A percentile compares a stretch with the other conserved stretches of the same genome.
Evolutionary conservation across 2,329 filamentous ascomycete genomes (phyloP).

Genomic region (Aspergillus fructus): DNA sequence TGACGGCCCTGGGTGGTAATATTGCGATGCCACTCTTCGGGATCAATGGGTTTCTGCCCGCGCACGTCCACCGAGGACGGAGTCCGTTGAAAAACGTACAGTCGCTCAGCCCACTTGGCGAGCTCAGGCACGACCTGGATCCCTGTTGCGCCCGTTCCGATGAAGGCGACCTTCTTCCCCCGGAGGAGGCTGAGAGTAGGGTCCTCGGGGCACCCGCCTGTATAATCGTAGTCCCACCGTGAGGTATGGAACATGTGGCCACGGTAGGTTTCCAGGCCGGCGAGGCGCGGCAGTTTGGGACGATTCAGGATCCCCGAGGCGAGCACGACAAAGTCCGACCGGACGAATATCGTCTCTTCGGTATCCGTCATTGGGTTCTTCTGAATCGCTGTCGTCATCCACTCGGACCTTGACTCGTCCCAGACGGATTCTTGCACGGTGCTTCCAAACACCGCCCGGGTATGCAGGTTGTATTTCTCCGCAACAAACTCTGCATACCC

Average conservation of each 20-base stretch:
- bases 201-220: conserved; percentile 1
- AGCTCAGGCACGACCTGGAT: conserved; percentile 44
- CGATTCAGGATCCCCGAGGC: not conserved
- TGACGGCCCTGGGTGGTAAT: conserved; percentile 20
- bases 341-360: too few relatives aligned
- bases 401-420: too few relatives aligned
- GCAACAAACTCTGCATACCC: too few relatives aligned
- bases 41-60: conserved; percentile 23
- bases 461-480: too few relatives aligned
- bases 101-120: conserved; percentile 29
- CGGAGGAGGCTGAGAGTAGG: not conserved
- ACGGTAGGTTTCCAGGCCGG: not conserved
- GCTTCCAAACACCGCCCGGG: too few relatives aligned
- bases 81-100: conserved; percentile 48
- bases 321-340: not conserved
- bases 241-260: conserved; percentile 23
- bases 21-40: conserved; percentile 7
- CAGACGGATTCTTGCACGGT: too few relatives aligned
- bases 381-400: too few relatives aligned
- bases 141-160: conserved; percentile 48
- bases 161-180: conserved; percentile 43
- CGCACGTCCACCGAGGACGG: conserved; percentile 35
- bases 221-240: conserved; percentile 23
- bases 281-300: not conserved
- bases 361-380: too few relatives aligned